Base-by-base conservation (phyloP, 495 filamentous ascomycete species). In the Tuber magnatum region DNA sequence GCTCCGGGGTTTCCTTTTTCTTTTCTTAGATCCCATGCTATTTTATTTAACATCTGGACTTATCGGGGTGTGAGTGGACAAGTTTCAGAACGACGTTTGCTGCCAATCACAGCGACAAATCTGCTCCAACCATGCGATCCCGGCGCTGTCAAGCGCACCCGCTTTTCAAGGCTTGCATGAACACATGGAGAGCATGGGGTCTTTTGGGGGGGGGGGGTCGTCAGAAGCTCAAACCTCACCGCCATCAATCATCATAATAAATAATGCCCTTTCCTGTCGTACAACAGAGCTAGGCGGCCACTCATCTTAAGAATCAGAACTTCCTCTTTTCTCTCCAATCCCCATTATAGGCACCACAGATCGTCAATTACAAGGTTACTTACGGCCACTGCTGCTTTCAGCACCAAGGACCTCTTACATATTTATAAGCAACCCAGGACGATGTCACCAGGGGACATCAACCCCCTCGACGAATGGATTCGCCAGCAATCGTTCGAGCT, bases 381-480 rank as follows among this genome's bases (percentile, higher is more conserved):
- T 35, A 35, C 56, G 28, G 28, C 56, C 35, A 10, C 56, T 65
- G 56, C 56, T 1, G 35, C 28, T 65, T 65, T 65, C 16, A 65
- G n/a, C 28, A 32, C 0, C 24, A 6, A 32, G 51, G n/a, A 4
- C 51, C 14, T 61, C 51, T 65, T 35, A 35, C 28, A 65, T 65
- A 61, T 28, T 61, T 61, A 28, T 61, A 28, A 61, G 51, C 3
- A 61, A 32, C 51, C 44, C 51, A 3, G 51, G 35, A 20, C 56
- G 56, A 65, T 65, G 56, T 65, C 56, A 65, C 56, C 56, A 20
- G 56, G 56, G 10, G 71, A 73, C 35, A 24, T 39, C 32, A 71
- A 75, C 68, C 73, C 46, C 6, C 24, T 79, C 9, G 77, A 79
- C 65, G 68, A 70, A 28, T 79, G 77, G 77, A 79, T 79, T n/a